phyloP scores from a whole-genome alignment of 176 grass and related monocot genomes.

The Olyra latifolia region DNA sequence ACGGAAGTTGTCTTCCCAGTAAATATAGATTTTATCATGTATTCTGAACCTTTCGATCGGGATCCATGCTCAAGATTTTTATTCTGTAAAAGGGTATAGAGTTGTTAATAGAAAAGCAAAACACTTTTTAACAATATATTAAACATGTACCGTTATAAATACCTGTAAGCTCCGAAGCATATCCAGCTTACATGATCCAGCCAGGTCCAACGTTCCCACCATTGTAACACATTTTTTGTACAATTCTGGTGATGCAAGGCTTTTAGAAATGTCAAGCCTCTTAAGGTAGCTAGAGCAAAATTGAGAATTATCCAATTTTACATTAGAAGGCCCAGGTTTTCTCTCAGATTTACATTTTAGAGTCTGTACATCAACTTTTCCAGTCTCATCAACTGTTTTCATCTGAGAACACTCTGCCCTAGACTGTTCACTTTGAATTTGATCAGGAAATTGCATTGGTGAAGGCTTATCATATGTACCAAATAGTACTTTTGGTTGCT shows the following conservation, averaged over 20 bases:
- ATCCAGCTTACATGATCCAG: neutral
- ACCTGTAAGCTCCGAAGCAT: slow-evolving; percentile 32
- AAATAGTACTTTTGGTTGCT: neutral
- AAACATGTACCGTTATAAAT: slow-evolving; percentile 7
- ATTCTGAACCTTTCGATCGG: slow-evolving; percentile 17
- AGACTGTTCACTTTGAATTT: slow-evolving; percentile 1
- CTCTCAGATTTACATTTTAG: slow-evolving; percentile 23
- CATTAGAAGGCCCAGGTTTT: slow-evolving; percentile 19
- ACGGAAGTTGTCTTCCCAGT: neutral
- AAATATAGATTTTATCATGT: slow-evolving; percentile 38
- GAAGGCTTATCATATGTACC: slow-evolving; percentile 10
- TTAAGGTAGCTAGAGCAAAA: slow-evolving; percentile 42
- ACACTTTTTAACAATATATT: neutral
- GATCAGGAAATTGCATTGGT: neutral
- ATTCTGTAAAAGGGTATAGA: slow-evolving; percentile 24
- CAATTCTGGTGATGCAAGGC: slow-evolving; percentile 35
- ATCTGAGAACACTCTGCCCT: neutral
- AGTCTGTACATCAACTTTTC: slow-evolving; percentile 2
- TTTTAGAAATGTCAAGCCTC: slow-evolving; percentile 34
- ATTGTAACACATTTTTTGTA: slow-evolving; percentile 32
- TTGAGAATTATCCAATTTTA: neutral
- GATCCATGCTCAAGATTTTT: neutral
- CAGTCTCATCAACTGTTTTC: slow-evolving; percentile 9
- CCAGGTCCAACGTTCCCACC: neutral
- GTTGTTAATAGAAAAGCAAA: neutral